A percentile compares a stretch with the other conserved stretches of the same genome.
phyloP scores from a whole-genome alignment of 768 basidiomycete genomes.

The Calocera viscosa region DNA sequence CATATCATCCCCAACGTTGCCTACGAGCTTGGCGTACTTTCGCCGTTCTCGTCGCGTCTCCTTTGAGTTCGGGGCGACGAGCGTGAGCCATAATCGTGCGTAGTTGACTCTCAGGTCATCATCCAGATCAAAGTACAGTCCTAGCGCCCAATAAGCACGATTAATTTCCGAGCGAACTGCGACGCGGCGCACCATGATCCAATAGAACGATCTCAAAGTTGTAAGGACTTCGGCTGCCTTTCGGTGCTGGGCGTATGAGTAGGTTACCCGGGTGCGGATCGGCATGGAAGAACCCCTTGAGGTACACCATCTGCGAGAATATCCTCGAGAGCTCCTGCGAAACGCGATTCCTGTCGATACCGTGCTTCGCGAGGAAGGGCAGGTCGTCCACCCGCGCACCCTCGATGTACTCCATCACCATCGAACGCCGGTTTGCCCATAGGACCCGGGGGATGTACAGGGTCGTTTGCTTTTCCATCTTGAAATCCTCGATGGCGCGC shows the following conservation, averaged over 20 bases:
- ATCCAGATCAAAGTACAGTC: constrained; percentile 84
- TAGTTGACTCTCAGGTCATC: constrained; percentile 54
- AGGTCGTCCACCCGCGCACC: constrained; percentile 57
- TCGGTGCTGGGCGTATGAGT: constrained; percentile 64
- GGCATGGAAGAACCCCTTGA: constrained; percentile 86
- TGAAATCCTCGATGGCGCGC: constrained; percentile 59
- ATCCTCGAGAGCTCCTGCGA: constrained; percentile 80
- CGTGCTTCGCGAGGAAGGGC: constrained; percentile 60
- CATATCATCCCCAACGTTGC: constrained; percentile 77
- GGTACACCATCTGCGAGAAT: constrained; percentile 89
- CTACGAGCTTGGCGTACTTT: constrained; percentile 82
- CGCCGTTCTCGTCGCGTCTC: constrained; percentile 53
- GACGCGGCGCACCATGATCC: constrained; percentile 52
- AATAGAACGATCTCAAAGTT: constrained; percentile 94
- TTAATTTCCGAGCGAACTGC: neutral
- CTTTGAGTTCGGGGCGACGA: constrained; percentile 62
- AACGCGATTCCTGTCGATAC: constrained; percentile 89
- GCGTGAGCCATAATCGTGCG: constrained; percentile 59
- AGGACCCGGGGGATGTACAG: constrained; percentile 76
- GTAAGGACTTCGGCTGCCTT: constrained; percentile 58
- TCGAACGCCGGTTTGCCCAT: constrained; percentile 64
- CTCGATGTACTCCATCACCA: constrained; percentile 85
- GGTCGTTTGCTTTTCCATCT: constrained; percentile 49
- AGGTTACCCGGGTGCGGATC: constrained; percentile 91
- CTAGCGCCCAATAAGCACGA: neutral